Base-by-base conservation (phyloP, 2,329 filamentous ascomycete species). In the Coniochaeta sp. region DNA sequence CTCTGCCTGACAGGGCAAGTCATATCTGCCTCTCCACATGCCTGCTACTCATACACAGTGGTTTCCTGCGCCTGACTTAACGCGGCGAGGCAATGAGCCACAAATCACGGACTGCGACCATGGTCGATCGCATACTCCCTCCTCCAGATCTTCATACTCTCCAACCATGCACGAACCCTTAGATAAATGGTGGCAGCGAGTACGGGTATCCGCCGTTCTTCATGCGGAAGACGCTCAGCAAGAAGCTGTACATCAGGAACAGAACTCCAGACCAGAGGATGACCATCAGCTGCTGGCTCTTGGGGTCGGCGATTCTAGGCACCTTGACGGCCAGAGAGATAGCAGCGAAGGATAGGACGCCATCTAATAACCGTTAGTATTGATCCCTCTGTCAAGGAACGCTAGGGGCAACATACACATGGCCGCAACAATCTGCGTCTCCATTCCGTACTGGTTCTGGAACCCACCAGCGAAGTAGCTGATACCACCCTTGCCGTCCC, bases 121-220 rank as follows among this genome's bases (percentile, higher is more conserved):
- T 42, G 18, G 9, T 26, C 6, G 35, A n/a, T n/a, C n/a, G n/a
- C n/a, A n/a, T n/a, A n/a, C n/a, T n/a, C n/a, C n/a, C n/a, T n/a
- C n/a, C n/a, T n/a, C n/a, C n/a, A n/a, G n/a, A n/a, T n/a, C n/a
- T n/a, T n/a, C n/a, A n/a, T n/a, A n/a, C n/a, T n/a, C n/a, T n/a
- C n/a, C n/a, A n/a, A n/a, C n/a, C n/a, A n/a, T 14, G 13, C 22
- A 24, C 10, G n/a, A n/a, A 10, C 45, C 18, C 30, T 68, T 69
- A 83, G 71, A 84, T 77, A 70, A 99, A 97, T 10, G 94, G 94
- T 51, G 94, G 94, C 55, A 99, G 78, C 64, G 85, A 91, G 72
- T 97, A 96, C 14, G 91, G 91, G 71, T 99, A 99, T 22, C 90
- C 90, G 30, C 85, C 84, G 66, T 97, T 99, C 84, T 99, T 99